A percentile compares a stretch with the other conserved stretches of the same genome.
Conservation (phyloP, 345 rosid species). For the Eucalyptus polyanthemos region DNA sequence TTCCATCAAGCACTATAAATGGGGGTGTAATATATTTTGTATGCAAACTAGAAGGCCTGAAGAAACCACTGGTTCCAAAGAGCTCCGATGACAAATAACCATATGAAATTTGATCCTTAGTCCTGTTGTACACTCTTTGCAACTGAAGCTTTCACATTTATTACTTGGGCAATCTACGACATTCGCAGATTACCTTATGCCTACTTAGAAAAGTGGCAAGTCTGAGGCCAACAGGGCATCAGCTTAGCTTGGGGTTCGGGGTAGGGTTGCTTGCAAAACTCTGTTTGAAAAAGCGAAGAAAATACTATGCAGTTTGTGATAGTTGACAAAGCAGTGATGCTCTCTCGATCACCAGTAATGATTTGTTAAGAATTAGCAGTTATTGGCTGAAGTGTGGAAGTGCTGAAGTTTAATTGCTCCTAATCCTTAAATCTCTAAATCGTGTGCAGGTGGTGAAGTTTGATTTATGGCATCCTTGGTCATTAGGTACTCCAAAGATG, state of each 20-base stretch:
- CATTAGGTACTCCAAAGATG: neutral
- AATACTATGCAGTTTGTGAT: neutral
- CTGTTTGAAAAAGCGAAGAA: neutral
- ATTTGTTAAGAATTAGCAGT: neutral
- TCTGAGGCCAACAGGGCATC: neutral
- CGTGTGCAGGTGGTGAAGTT: neutral
- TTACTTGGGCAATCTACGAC: neutral
- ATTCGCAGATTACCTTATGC: neutral
- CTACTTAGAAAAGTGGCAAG: neutral
- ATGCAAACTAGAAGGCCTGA: neutral
- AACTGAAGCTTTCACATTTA: neutral
- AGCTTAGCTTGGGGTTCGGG: neutral
- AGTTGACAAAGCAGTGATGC: neutral
- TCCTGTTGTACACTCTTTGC: neutral
- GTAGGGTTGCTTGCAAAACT: neutral
- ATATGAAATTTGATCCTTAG: neutral
- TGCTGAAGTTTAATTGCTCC: neutral
- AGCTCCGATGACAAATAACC: neutral
- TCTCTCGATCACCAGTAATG: neutral
- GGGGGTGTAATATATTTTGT: neutral
- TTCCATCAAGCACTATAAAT: neutral
- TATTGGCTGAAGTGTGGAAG: neutral
- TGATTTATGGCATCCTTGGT: neutral
- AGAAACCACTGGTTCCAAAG: neutral
- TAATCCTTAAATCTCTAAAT: neutral